These are phyloP conservation scores for Ophiostoma piceae DNA, from an alignment of 2,329 filamentous ascomycete genomes.

Conservation along the genomic window DNA sequence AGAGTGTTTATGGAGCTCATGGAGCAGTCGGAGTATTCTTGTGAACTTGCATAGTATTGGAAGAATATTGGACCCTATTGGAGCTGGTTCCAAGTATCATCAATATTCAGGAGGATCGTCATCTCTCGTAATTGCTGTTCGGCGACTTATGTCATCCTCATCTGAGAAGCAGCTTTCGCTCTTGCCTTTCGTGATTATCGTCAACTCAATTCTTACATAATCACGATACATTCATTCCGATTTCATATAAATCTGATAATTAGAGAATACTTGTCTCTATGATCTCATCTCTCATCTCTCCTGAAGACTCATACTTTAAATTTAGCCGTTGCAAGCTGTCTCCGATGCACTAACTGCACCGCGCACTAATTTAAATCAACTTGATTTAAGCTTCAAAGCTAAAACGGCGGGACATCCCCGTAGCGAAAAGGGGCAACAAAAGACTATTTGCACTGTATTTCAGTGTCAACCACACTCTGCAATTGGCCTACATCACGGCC, in stretches of 20 bases:
- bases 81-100: too few relatives aligned
- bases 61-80: not conserved
- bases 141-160: not conserved
- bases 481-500: not conserved
- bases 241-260: too few relatives aligned
- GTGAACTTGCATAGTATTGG: too few relatives aligned
- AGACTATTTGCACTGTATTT: not conserved
- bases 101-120: not conserved
- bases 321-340: not conserved
- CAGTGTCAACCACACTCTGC: not conserved
- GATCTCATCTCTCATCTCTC: not conserved
- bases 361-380: not conserved
- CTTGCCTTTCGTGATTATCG: not conserved
- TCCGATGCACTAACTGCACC: not conserved
- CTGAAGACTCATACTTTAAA: not conserved
- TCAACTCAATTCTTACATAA: not conserved
- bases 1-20: too few relatives aligned
- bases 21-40: too few relatives aligned
- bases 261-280: too few relatives aligned
- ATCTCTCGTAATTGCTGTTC: not conserved
- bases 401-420: not conserved
- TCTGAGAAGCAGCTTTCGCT: too few relatives aligned
- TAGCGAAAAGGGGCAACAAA: not conserved
- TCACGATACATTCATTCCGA: not conserved
- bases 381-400: conserved; percentile 9